Conservation (phyloP, 2,329 filamentous ascomycete species). For the Fusarium setosum region DNA sequence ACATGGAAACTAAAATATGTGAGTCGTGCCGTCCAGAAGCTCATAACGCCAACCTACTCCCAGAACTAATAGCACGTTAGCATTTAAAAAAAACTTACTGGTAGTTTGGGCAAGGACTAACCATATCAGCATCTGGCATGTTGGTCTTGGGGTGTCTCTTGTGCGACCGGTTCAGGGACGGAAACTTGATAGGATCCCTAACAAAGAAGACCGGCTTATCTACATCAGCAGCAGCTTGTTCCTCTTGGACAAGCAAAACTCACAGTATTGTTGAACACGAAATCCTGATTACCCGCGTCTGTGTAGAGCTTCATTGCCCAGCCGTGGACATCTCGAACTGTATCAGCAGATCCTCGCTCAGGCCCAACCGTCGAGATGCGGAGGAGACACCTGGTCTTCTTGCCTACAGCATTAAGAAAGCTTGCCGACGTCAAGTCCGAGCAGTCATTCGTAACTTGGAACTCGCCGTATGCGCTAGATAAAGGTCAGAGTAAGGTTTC, state of each 20-base stretch:
- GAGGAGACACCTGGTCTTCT: slow-evolving; percentile 67
- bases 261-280: slow-evolving; percentile 78
- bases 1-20: slow-evolving; percentile 51
- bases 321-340: slow-evolving; percentile 76
- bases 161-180: slow-evolving; percentile 81
- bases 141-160: slow-evolving; percentile 77
- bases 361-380: slow-evolving; percentile 80
- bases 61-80: not conserved
- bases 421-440: slow-evolving; percentile 65
- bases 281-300: slow-evolving; percentile 78
- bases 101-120: not conserved
- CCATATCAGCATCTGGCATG: not conserved
- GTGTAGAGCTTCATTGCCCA: slow-evolving; percentile 72
- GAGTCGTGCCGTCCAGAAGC: not conserved
- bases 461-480: slow-evolving; percentile 64
- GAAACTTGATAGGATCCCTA: slow-evolving; percentile 80
- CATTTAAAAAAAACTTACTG: not conserved
- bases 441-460: slow-evolving; percentile 69
- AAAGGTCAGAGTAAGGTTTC: not conserved
- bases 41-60: not conserved
- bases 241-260: not conserved
- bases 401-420: slow-evolving; percentile 64
- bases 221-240: not conserved
- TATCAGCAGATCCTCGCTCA: slow-evolving; percentile 73
- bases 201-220: slow-evolving; percentile 78